These are phyloP conservation scores for Suillus variegatus DNA, from an alignment of 768 basidiomycete genomes.

Conservation along the genomic window DNA sequence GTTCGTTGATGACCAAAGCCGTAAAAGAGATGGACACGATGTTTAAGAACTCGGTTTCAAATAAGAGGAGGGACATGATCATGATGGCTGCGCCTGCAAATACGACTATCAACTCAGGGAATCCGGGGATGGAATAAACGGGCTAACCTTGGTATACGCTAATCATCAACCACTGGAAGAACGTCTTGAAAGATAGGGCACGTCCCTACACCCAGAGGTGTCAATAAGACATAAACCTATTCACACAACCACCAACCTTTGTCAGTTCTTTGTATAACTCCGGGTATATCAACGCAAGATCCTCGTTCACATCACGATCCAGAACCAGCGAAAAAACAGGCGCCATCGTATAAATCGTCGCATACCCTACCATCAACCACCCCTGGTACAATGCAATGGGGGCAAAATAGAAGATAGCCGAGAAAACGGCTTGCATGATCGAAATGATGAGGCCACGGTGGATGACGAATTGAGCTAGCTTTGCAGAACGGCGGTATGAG, in stretches of 20 bases:
- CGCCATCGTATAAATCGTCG: constrained; percentile 96
- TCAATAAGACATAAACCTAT: constrained; percentile 4
- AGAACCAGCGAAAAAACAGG: constrained; percentile 97
- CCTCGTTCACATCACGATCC: constrained; percentile 94
- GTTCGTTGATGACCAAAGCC: constrained; percentile 91
- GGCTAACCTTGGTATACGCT: constrained; percentile 90
- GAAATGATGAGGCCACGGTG: constrained; percentile 97
- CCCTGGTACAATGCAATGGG: constrained; percentile 98
- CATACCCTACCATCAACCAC: constrained; percentile 97
- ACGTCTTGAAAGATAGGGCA: constrained; percentile 94
- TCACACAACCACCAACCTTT: constrained; percentile 57
- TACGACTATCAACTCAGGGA: constrained; percentile 2
- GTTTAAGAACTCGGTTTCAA: constrained; percentile 96
- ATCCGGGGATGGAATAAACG: background rate
- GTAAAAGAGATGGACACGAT: constrained; percentile 99
- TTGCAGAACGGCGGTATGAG: constrained; percentile 96
- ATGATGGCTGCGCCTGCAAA: constrained; percentile 90
- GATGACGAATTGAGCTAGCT: constrained; percentile 97
- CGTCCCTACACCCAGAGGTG: constrained; percentile 64
- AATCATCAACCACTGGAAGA: constrained; percentile 98
- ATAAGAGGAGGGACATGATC: constrained; percentile 94
- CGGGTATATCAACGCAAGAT: constrained; percentile 92
- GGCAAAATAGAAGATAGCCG: constrained; percentile 89
- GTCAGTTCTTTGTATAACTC: constrained; percentile 98
- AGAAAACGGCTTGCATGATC: constrained; percentile 97